Evolutionary conservation across 2,329 filamentous ascomycete genomes (phyloP).

Genomic region (Curvularia lunata): DNA sequence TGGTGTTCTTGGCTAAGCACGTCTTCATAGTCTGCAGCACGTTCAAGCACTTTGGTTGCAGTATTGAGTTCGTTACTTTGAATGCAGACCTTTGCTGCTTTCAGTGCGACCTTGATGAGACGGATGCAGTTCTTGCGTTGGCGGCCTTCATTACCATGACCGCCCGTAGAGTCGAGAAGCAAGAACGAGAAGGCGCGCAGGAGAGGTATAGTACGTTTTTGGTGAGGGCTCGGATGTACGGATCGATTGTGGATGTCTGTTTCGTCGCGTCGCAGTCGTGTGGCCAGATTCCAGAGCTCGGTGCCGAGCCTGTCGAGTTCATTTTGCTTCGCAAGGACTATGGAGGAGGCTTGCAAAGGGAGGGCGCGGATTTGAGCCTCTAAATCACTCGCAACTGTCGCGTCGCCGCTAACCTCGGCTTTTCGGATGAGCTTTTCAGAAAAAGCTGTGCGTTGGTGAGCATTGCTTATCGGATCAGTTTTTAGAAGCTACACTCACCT

Average conservation of each 20-base stretch:
- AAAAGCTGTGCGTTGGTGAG: conserved; percentile 40
- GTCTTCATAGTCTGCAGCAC: conserved; percentile 62
- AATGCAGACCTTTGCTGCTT: conserved; percentile 68
- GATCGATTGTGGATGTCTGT: conserved; percentile 31
- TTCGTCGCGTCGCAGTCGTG: conserved; percentile 53
- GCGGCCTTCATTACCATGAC: conserved; percentile 24
- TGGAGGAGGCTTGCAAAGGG: conserved; percentile 33
- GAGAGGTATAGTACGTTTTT: conserved; percentile 32
- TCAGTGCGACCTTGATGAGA: conserved; percentile 71
- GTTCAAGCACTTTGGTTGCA: conserved; percentile 68
- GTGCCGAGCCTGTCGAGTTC: conserved; percentile 64
- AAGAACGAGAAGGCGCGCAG: conserved; percentile 68
- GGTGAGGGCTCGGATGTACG: conserved; percentile 36
- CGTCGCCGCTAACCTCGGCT: conserved; percentile 25
- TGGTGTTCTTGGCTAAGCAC: conserved; percentile 27
- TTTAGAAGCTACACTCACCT: conserved; percentile 25
- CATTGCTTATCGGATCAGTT: neutral
- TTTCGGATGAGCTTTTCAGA: conserved; percentile 37
- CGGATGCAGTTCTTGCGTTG: conserved; percentile 54
- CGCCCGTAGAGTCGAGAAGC: conserved; percentile 62
- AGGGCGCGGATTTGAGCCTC: conserved; percentile 53
- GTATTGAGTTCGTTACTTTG: conserved; percentile 63
- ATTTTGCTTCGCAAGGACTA: conserved; percentile 46
- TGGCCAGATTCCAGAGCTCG: conserved; percentile 71
- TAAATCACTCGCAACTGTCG: conserved; percentile 44